phyloP scores from a whole-genome alignment of 2,329 filamentous ascomycete genomes.

The Phialophora tarda region DNA sequence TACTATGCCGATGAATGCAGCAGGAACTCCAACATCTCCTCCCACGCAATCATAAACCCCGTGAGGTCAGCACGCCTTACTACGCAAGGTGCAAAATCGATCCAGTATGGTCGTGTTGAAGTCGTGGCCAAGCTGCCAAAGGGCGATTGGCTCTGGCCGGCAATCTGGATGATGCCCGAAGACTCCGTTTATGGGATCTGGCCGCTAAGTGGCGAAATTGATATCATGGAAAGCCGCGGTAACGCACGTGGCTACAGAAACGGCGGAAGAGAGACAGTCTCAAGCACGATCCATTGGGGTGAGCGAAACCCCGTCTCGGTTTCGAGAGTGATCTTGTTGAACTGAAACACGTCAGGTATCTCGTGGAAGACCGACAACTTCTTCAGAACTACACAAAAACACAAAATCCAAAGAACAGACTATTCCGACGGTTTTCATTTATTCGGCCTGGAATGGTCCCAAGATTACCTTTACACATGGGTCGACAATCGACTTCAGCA shows the following conservation, averaged over 20 bases:
- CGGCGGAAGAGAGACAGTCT: slow-evolving; percentile 52
- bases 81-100: slow-evolving; percentile 55
- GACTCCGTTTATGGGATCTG: slow-evolving; percentile 56
- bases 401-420: slow-evolving; percentile 42
- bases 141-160: slow-evolving; percentile 63
- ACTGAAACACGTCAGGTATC: slow-evolving; percentile 18
- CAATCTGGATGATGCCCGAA: slow-evolving; percentile 59
- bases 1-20: slow-evolving; percentile 34
- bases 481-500: slow-evolving; percentile 47
- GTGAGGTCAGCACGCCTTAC: slow-evolving; percentile 57
- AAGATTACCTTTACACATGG: slow-evolving; percentile 61
- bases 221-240: slow-evolving; percentile 59
- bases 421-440: slow-evolving; percentile 53
- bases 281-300: slow-evolving; percentile 58
- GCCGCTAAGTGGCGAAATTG: slow-evolving; percentile 61
- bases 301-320: slow-evolving; percentile 28
- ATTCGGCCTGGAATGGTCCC: slow-evolving; percentile 60
- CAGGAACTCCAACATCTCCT: slow-evolving; percentile 51
- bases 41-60: slow-evolving; percentile 54
- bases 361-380: slow-evolving; percentile 39
- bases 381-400: slow-evolving; percentile 42
- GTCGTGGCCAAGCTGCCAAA: slow-evolving; percentile 59
- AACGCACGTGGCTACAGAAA: slow-evolving; percentile 50
- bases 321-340: slow-evolving; percentile 16
- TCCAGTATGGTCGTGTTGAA: slow-evolving; percentile 60